Conservation (phyloP, 1,139 yeast species). For the Saccharomyces hybrid region DNA sequence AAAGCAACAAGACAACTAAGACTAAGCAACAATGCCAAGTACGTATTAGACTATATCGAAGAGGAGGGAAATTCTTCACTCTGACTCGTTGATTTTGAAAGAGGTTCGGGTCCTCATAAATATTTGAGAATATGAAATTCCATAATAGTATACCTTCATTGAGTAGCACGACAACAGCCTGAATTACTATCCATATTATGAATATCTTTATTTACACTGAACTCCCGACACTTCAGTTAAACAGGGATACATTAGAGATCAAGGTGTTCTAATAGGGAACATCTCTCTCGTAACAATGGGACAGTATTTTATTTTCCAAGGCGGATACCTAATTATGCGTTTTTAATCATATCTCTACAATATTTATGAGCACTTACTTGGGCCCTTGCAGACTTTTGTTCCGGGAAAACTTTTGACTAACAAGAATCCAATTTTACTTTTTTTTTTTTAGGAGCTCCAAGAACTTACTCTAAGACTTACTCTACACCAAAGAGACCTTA, state of each 20-base stretch:
- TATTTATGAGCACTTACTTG: not conserved
- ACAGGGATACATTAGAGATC: slow-evolving; percentile 26
- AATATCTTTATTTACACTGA: slow-evolving; percentile 43
- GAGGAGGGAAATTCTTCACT: slow-evolving; percentile 5
- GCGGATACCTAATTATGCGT: not conserved
- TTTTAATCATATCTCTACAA: not conserved
- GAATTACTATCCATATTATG: not conserved
- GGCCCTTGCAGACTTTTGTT: not conserved
- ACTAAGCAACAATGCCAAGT: slow-evolving; percentile 19
- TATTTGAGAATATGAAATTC: not conserved
- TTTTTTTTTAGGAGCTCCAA: slow-evolving; percentile 97
- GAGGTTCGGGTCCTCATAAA: slow-evolving; percentile 18
- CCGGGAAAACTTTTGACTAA: slow-evolving; percentile 30
- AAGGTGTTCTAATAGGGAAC: not conserved
- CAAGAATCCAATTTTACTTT: slow-evolving; percentile 36
- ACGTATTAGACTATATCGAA: slow-evolving; percentile 12
- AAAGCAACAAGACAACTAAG: slow-evolving; percentile 4
- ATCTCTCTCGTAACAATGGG: not conserved
- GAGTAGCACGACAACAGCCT: not conserved
- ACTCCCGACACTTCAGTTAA: slow-evolving; percentile 76
- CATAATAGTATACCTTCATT: not conserved
- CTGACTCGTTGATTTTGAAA: slow-evolving; percentile 64
- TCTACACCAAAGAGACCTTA: slow-evolving; percentile 96
- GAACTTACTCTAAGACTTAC: slow-evolving; percentile 99
- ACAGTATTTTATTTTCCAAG: not conserved